Percentiles rank a stretch among this genome's conserved stretches.
Evolutionary conservation across 2,329 filamentous ascomycete species (phyloP).

Genomic region (Trichoderma afroharzianum): DNA sequence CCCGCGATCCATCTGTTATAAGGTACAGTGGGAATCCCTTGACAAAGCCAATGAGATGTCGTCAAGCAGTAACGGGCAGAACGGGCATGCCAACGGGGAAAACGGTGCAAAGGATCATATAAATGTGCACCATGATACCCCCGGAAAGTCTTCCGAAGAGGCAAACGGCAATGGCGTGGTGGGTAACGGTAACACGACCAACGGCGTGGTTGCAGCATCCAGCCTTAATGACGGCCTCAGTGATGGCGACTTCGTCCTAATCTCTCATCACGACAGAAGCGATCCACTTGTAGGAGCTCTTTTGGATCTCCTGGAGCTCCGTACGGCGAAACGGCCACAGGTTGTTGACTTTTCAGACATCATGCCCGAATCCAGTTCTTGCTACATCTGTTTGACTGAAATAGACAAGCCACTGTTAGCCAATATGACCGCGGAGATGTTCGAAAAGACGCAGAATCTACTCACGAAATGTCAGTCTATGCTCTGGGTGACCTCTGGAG

Average conservation of each 20-base stretch:
- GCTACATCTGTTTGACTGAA: slow-evolving; percentile 42
- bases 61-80: neutral
- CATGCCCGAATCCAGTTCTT: slow-evolving; percentile 18
- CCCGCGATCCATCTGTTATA: slow-evolving; percentile 39
- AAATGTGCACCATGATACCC: neutral
- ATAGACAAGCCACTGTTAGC: slow-evolving; percentile 43
- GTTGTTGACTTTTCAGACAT: slow-evolving; percentile 22
- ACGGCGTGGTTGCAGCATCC: neutral
- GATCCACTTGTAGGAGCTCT: slow-evolving; percentile 24
- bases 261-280: slow-evolving; percentile 22
- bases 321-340: slow-evolving; percentile 21
- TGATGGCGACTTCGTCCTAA: slow-evolving; percentile 23
- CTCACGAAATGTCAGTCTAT: slow-evolving; percentile 34
- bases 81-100: neutral
- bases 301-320: slow-evolving; percentile 22
- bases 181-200: neutral
- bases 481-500: slow-evolving; percentile 41
- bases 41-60: slow-evolving; percentile 19
- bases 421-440: slow-evolving; percentile 36
- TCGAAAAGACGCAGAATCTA: slow-evolving; percentile 36
- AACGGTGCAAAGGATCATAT: neutral
- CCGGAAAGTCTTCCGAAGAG: rapidly evolving
- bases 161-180: neutral
- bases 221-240: neutral
- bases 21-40: slow-evolving; percentile 43